Conservation (phyloP, 2,329 filamentous ascomycete species). For the Scedosporium aurantiacum region DNA sequence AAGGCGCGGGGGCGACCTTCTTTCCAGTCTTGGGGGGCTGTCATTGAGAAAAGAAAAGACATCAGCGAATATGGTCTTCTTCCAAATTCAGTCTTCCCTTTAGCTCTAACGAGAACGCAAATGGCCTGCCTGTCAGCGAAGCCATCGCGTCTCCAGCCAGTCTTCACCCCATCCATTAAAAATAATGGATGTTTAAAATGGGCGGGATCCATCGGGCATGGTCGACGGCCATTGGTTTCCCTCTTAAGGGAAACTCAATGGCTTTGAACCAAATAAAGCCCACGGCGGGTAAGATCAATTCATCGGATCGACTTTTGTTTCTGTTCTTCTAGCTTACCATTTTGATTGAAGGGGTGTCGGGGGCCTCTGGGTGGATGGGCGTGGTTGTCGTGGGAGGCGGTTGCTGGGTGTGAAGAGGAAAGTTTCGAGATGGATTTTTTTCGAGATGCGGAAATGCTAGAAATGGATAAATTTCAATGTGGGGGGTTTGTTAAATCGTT, state of each 20-base stretch:
- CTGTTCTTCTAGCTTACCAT: constrained; percentile 5
- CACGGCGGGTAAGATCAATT: background rate
- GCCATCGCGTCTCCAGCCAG: constrained; percentile 48
- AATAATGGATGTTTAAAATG: constrained; percentile 13
- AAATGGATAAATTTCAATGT: constrained; percentile 14
- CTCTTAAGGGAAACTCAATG: background rate
- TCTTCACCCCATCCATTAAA: constrained; percentile 38
- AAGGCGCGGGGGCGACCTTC: constrained; percentile 95
- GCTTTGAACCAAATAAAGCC: background rate
- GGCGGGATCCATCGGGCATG: constrained; percentile 19
- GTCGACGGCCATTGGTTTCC: background rate
- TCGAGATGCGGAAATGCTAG: constrained; percentile 16
- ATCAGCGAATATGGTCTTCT: constrained; percentile 78
- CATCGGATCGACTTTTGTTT: background rate
- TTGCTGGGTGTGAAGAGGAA: constrained; percentile 21
- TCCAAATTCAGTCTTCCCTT: constrained; percentile 29
- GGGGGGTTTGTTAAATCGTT: constrained; percentile 24
- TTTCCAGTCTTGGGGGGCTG: constrained; percentile 97
- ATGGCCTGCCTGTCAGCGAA: constrained; percentile 42
- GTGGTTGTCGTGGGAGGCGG: constrained; percentile 18
- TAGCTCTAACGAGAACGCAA: constrained; percentile 75
- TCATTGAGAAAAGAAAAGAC: constrained; percentile 99
- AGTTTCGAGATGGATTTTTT: constrained; percentile 19
- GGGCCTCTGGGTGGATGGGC: background rate
- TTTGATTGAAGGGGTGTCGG: constrained; percentile 1